Evolutionary conservation across 345 rosid genomes (phyloP).

Genomic region (Kernera saxatilis): DNA sequence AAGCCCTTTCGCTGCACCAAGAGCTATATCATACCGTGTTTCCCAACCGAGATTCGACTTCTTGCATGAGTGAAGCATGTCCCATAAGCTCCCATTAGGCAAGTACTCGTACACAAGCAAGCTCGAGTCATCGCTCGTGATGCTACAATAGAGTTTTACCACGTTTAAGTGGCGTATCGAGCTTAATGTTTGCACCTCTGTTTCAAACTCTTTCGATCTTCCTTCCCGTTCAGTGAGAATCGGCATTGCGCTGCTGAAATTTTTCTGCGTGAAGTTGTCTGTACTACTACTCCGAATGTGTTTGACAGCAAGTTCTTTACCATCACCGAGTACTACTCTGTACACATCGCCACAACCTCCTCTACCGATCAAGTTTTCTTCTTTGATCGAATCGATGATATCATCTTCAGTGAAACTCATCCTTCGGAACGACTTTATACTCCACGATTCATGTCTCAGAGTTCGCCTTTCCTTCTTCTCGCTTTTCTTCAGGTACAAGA

Average conservation of each 20-base stretch:
- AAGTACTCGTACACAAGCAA: slow-evolving; percentile 84
- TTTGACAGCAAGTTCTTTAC: slow-evolving; percentile 81
- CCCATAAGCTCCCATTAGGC: slow-evolving; percentile 95
- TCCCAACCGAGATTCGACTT: slow-evolving; percentile 86
- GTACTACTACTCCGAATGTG: slow-evolving; percentile 48
- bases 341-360: slow-evolving; percentile 92
- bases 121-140: slow-evolving; percentile 87
- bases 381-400: slow-evolving; percentile 79
- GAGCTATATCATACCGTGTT: slow-evolving; percentile 67
- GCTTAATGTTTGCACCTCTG: slow-evolving; percentile 84
- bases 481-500: slow-evolving; percentile 47
- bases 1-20: slow-evolving; percentile 81
- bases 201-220: slow-evolving; percentile 62
- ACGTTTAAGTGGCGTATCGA: slow-evolving; percentile 88
- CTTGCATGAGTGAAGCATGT: slow-evolving; percentile 52
- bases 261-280: slow-evolving; percentile 29
- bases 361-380: slow-evolving; percentile 80
- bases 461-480: slow-evolving; percentile 47
- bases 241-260: slow-evolving; percentile 49
- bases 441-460: slow-evolving; percentile 73
- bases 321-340: slow-evolving; percentile 55
- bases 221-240: slow-evolving; percentile 44
- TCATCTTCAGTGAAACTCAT: slow-evolving; percentile 68
- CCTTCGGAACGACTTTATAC: slow-evolving; percentile 67
- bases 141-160: slow-evolving; percentile 89